A percentile compares a stretch with the other conserved stretches of the same genome.
phyloP scores from a whole-genome alignment of 345 rosid species.

The Cochlearia excelsa region DNA sequence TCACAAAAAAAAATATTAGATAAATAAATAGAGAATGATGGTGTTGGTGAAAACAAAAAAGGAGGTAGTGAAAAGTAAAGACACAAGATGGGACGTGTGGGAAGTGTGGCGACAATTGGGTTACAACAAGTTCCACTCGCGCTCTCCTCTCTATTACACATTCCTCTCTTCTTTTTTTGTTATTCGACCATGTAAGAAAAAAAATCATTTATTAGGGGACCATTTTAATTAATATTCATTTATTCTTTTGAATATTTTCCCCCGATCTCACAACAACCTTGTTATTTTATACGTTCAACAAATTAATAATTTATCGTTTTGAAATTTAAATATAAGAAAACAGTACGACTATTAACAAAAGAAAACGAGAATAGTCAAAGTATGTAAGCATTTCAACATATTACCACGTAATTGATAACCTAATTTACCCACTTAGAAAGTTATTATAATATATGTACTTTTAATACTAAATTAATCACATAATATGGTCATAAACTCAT shows the following conservation, averaged over 20 bases:
- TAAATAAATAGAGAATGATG: not conserved
- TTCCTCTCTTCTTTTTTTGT: slow-evolving; percentile 19
- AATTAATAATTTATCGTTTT: slow-evolving; percentile 4
- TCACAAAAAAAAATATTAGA: not conserved
- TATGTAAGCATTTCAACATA: slow-evolving; percentile 23
- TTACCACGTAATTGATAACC: not conserved
- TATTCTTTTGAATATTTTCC: slow-evolving; percentile 4
- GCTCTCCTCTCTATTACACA: slow-evolving; percentile 48
- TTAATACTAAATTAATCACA: too few species aligned
- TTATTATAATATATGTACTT: too few species aligned
- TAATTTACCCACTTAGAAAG: too few species aligned
- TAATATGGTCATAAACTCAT: too few species aligned
- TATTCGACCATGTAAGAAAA: slow-evolving; percentile 9
- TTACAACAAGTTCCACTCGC: slow-evolving; percentile 43
- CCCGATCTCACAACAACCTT: slow-evolving; percentile 19
- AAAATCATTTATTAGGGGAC: slow-evolving; percentile 23
- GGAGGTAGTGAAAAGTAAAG: slow-evolving; percentile 23
- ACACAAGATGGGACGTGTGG: slow-evolving; percentile 41
- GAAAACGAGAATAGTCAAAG: slow-evolving; percentile 17
- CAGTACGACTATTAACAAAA: not conserved
- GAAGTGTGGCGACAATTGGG: slow-evolving; percentile 50
- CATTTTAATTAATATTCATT: slow-evolving; percentile 17
- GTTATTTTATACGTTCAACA: slow-evolving; percentile 3
- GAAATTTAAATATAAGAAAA: not conserved
- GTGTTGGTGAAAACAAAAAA: not conserved